A percentile compares a stretch with the other conserved stretches of the same genome.
Conservation (phyloP, 768 basidiomycete species). For the Mrakia frigida region DNA sequence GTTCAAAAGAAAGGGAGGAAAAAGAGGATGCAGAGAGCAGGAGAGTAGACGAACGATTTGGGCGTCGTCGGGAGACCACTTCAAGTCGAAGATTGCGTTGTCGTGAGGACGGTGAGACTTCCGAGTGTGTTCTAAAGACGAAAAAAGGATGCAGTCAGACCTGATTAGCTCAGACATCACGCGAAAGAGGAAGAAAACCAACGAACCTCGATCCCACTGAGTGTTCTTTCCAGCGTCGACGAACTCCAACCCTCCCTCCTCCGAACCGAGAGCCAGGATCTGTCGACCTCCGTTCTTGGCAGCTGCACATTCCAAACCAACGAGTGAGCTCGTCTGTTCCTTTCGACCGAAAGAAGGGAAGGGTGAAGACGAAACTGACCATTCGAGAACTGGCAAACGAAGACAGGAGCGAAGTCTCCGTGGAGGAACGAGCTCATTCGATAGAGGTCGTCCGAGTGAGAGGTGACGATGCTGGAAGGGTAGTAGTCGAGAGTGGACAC, state of each 20-base stretch:
- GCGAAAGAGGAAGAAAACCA: not conserved
- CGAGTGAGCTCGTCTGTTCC: not conserved
- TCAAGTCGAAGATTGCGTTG: slow-evolving; percentile 43
- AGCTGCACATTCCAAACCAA: not conserved
- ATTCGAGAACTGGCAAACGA: slow-evolving; percentile 37
- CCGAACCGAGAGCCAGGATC: slow-evolving; percentile 35
- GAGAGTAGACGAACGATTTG: slow-evolving; percentile 31
- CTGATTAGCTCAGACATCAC: not conserved
- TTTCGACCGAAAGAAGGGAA: too few species aligned
- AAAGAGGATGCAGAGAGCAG: not conserved
- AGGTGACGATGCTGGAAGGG: slow-evolving; percentile 28
- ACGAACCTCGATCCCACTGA: slow-evolving; percentile 33
- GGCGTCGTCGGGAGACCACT: slow-evolving; percentile 38
- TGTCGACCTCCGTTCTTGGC: slow-evolving; percentile 37
- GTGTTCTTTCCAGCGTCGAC: slow-evolving; percentile 33
- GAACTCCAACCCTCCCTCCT: slow-evolving; percentile 39
- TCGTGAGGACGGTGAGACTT: slow-evolving; percentile 36
- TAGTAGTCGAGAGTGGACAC: slow-evolving; percentile 21
- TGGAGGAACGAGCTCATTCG: slow-evolving; percentile 13
- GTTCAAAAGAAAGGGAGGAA: not conserved
- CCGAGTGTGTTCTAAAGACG: slow-evolving; percentile 23
- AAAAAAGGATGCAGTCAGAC: too few species aligned
- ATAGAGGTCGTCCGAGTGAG: slow-evolving; percentile 27
- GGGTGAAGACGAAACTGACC: slow-evolving; percentile 27
- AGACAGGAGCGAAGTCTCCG: slow-evolving; percentile 37